phyloP scores from a whole-genome alignment of 2,329 filamentous ascomycete species.

The Fusarium proliferatum region DNA sequence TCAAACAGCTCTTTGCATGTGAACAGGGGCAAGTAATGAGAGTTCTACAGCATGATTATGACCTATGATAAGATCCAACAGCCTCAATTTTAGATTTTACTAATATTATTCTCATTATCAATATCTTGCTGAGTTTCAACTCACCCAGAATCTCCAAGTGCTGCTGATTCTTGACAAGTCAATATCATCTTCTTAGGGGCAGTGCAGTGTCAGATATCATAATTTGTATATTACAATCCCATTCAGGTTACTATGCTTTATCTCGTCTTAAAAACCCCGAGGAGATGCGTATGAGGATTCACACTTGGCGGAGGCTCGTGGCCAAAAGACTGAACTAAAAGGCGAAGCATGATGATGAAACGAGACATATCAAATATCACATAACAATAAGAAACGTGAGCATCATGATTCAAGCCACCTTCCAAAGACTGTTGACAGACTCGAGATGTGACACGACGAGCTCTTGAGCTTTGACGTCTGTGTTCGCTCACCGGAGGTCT shows the following conservation, averaged over 20 bases:
- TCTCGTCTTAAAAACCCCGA: neutral
- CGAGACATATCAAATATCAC: slow-evolving; percentile 12
- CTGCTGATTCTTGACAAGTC: neutral
- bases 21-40: slow-evolving; percentile 2
- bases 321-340: neutral
- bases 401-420: neutral
- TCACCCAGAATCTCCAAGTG: neutral
- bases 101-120: slow-evolving; percentile 20
- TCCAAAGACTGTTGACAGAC: neutral
- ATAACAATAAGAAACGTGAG: neutral
- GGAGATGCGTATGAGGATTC: neutral
- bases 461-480: slow-evolving; percentile 9
- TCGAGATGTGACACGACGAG: neutral
- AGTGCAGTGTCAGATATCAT: neutral
- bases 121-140: neutral
- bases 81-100: neutral
- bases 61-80: slow-evolving; percentile 5
- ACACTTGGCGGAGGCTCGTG: neutral
- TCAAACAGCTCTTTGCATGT: neutral
- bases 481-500: slow-evolving; percentile 4
- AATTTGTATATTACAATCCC: neutral
- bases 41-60: neutral
- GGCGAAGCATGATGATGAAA: slow-evolving; percentile 7
- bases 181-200: neutral
- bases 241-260: neutral